Base-by-base conservation (phyloP, 179 eudicot genomes). In the Corrigiola litoralis region DNA sequence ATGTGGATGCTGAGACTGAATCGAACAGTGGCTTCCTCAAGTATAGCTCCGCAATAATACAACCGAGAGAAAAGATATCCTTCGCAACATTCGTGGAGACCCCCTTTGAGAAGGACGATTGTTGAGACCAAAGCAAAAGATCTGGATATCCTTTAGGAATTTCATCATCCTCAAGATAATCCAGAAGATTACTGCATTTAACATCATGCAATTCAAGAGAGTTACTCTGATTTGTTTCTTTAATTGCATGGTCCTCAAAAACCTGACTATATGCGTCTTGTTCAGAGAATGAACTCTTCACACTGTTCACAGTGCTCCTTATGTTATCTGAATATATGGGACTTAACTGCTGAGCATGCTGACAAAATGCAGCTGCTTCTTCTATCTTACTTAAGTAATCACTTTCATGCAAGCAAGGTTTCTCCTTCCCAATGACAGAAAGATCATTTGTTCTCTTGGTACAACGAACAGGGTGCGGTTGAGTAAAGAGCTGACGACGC, bases 1-100 rank as follows among this genome's bases (percentile, higher is more conserved):
- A 92, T 25, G 76, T 25, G 63, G 77, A 77, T 55, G 85, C 51
- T 37, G 95, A 87, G 47, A 61, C 56, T 48, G 82, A 77, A 83
- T 84, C 78, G 80, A 92, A 90, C 61, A 92, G 92, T 60, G 96
- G 96, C 74, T 71, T 92, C 57, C 72, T 72, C 85, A 87, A 72
- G 72, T 92, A 80, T 65, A 92, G 83, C 71, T 92, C 95, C 50
- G 98, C 96, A 68, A 92, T 74, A 58, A 92, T 83, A 78, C 98
- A 92, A 29, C 98, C 98, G 66, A 84, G 58, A 51, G 96, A 85
- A 75, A 92, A 92, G 7, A 92, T 84, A 77, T 90, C 98, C 66
- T 64, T 74, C 6, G 87, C 84, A 64, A 77, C 75, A 69, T 37
- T 34, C 75, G 72, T 61, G 34, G 96, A 83, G 47, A 61, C 36